Conservation (phyloP, 805 yeast species). For the Ogataea nonfermentans region DNA sequence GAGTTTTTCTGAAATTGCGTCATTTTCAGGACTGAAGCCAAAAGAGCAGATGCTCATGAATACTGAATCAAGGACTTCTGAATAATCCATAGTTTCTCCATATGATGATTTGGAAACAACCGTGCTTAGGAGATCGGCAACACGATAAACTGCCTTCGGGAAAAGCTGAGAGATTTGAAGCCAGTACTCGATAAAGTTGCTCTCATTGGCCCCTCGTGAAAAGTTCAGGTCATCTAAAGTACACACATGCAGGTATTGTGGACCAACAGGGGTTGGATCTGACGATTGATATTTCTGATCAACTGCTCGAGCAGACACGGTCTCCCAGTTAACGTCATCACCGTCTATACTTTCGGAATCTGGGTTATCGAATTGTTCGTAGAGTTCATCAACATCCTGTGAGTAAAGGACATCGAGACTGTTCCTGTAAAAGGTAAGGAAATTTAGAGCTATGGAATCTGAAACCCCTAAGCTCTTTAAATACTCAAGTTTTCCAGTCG, state of each 20-base stretch:
- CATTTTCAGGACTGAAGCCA: slow-evolving; percentile 25
- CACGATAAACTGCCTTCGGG: slow-evolving; percentile 36
- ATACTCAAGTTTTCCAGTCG: slow-evolving; percentile 35
- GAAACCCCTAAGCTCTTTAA: slow-evolving; percentile 33
- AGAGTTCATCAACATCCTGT: slow-evolving; percentile 24
- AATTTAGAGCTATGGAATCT: slow-evolving; percentile 31
- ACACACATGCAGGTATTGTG: slow-evolving; percentile 39
- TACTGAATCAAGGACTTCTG: slow-evolving; percentile 38
- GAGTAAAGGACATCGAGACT: slow-evolving; percentile 21
- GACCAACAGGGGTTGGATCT: slow-evolving; percentile 31
- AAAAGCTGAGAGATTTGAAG: slow-evolving; percentile 42
- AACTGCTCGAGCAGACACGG: slow-evolving; percentile 17
- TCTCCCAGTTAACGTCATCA: slow-evolving; percentile 22
- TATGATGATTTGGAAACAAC: slow-evolving; percentile 35
- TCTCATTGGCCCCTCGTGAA: slow-evolving; percentile 37
- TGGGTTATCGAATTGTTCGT: slow-evolving; percentile 33
- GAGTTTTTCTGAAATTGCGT: slow-evolving; percentile 27
- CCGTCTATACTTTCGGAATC: slow-evolving; percentile 8
- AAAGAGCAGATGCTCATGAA: slow-evolving; percentile 37
- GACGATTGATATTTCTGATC: slow-evolving; percentile 22
- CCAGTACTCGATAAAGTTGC: slow-evolving; percentile 41
- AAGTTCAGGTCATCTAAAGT: slow-evolving; percentile 42
- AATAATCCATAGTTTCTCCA: slow-evolving; percentile 34
- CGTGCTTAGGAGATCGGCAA: slow-evolving; percentile 40
- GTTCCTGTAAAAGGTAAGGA: slow-evolving; percentile 24